These are phyloP conservation scores for Candida alai DNA, from an alignment of 805 yeast genomes.

Conservation along the genomic window DNA sequence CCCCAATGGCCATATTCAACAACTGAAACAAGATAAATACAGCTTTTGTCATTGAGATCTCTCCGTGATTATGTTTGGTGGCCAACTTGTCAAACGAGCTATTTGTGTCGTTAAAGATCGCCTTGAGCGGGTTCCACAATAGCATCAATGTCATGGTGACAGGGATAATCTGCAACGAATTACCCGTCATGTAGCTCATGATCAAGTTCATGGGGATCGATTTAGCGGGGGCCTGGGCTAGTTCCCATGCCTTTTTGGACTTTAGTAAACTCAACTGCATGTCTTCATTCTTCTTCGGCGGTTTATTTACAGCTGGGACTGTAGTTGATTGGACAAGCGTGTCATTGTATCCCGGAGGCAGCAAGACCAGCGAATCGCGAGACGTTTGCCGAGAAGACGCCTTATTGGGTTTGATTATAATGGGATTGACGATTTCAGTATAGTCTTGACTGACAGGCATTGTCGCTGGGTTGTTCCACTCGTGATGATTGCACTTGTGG, in stretches of 20 bases:
- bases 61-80: slow-evolving; percentile 31
- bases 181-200: slow-evolving; percentile 93
- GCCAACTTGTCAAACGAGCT: slow-evolving; percentile 49
- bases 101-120: slow-evolving; percentile 55
- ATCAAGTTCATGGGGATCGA: slow-evolving; percentile 81
- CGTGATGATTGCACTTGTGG: no score
- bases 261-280: slow-evolving; percentile 41
- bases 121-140: slow-evolving; percentile 71
- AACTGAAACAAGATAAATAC: slow-evolving; percentile 40
- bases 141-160: slow-evolving; percentile 86
- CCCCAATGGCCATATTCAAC: slow-evolving; percentile 65
- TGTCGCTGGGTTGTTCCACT: no score
- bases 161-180: slow-evolving; percentile 83
- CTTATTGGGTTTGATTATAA: no score
- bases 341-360: no score
- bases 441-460: no score
- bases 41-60: slow-evolving; percentile 23
- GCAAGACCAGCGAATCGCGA: no score
- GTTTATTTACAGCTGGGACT: slow-evolving; percentile 1
- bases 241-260: slow-evolving; percentile 76
- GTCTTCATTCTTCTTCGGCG: slow-evolving; percentile 18
- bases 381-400: no score
- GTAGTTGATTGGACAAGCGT: no score
- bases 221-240: slow-evolving; percentile 80
- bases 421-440: no score